Evolutionary conservation across 805 yeast genomes (phyloP).

Genomic region (Starmerella stigmatis): DNA sequence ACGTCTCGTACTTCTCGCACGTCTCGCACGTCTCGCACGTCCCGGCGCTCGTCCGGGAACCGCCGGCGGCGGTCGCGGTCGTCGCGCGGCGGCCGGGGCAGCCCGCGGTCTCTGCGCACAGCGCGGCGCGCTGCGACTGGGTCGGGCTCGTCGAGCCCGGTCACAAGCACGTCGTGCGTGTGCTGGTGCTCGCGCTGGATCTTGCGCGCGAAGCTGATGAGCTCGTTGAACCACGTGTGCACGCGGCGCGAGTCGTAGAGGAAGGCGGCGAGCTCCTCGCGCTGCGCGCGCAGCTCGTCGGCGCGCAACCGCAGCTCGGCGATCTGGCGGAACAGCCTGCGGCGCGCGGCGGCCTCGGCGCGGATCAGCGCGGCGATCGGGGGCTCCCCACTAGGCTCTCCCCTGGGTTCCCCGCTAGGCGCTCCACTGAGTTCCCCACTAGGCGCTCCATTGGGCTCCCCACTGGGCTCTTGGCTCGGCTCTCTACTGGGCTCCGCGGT

Average conservation of each 20-base stretch:
- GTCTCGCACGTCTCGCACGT: not conserved
- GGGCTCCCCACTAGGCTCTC: too few species aligned
- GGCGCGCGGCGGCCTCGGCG: constrained; percentile 3
- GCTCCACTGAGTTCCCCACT: too few species aligned
- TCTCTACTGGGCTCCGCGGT: too few species aligned
- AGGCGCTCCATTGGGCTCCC: too few species aligned
- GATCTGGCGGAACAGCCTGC: not conserved
- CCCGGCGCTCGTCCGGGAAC: too few species aligned
- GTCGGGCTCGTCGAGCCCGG: not conserved
- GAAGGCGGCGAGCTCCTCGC: not conserved
- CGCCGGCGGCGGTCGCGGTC: too few species aligned
- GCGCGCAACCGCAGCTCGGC: not conserved
- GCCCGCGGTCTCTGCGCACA: not conserved
- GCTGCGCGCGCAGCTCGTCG: not conserved
- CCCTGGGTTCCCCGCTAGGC: too few species aligned
- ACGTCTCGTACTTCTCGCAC: too few species aligned
- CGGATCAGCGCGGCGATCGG: not conserved
- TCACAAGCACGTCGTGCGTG: not conserved
- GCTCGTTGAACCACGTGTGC: constrained; percentile 4
- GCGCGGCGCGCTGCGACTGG: not conserved
- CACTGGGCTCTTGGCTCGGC: too few species aligned
- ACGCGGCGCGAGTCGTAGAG: constrained; percentile 5
- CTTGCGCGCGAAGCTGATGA: constrained; percentile 4
- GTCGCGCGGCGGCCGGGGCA: too few species aligned
- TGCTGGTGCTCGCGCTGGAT: constrained; percentile 7